phyloP scores from a whole-genome alignment of 306 rosid species.

The Cucumis hystrix region DNA sequence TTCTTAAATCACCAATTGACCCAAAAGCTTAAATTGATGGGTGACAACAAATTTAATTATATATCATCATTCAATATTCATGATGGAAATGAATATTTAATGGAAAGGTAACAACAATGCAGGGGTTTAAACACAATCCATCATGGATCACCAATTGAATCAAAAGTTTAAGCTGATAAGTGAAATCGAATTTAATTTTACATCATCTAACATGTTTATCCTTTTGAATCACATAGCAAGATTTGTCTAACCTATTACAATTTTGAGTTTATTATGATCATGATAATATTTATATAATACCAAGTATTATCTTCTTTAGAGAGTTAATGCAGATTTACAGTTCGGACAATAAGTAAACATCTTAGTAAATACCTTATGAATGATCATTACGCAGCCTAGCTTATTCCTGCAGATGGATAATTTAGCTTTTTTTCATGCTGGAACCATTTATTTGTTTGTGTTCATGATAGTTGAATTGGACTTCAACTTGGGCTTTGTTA shows the following conservation, averaged over 20 bases:
- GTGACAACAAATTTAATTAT: too few species aligned
- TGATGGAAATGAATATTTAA: too few species aligned
- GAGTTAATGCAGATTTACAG: not conserved
- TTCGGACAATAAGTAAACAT: not conserved
- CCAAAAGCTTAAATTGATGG: too few species aligned
- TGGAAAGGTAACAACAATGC: too few species aligned
- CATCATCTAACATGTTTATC: too few species aligned
- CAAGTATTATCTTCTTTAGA: not conserved
- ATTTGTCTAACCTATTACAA: not conserved
- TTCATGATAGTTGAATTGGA: not conserved
- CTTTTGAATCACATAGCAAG: not conserved
- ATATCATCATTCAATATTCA: too few species aligned
- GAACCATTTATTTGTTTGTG: not conserved
- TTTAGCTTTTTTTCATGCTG: not conserved
- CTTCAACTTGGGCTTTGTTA: not conserved
- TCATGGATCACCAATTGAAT: too few species aligned
- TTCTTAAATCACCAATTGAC: too few species aligned
- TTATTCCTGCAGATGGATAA: not conserved
- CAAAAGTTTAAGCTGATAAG: too few species aligned
- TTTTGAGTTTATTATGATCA: not conserved
- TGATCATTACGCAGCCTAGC: not conserved
- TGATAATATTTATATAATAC: not conserved
- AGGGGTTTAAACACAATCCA: too few species aligned
- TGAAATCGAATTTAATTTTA: too few species aligned
- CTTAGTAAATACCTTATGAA: not conserved